Conservation (phyloP, 1,139 yeast genomes). For the Saccharomyces pastorianus region DNA sequence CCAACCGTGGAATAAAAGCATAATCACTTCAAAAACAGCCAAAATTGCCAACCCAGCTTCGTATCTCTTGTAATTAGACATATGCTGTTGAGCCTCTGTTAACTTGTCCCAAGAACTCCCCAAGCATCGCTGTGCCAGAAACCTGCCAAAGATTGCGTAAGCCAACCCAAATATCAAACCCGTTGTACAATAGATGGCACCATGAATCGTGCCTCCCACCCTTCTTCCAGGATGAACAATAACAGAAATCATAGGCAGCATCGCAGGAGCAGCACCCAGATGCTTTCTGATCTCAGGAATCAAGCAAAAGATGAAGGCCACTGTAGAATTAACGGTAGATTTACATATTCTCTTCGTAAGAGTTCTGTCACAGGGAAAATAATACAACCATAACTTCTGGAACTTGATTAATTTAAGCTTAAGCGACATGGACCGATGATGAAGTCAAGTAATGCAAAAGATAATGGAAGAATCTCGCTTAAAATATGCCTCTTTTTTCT, state of each 20-base stretch:
- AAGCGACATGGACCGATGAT: background rate
- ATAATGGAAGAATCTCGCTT: background rate
- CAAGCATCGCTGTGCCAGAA: constrained; percentile 35
- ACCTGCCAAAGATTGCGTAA: constrained; percentile 37
- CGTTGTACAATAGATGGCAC: constrained; percentile 34
- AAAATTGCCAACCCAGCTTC: constrained; percentile 38
- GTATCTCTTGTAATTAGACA: constrained; percentile 26
- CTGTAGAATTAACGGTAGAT: constrained; percentile 34
- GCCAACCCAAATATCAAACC: constrained; percentile 40
- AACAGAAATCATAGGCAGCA: constrained; percentile 39
- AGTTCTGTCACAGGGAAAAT: constrained; percentile 26
- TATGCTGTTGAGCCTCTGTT: constrained; percentile 27
- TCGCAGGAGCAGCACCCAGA: constrained; percentile 38
- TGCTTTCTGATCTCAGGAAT: constrained; percentile 32
- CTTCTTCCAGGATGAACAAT: constrained; percentile 44
- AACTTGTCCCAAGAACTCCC: constrained; percentile 24
- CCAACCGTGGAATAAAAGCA: constrained; percentile 43
- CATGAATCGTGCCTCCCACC: constrained; percentile 41
- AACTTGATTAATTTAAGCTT: background rate
- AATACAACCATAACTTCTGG: constrained; percentile 11
- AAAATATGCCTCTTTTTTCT: too few species aligned
- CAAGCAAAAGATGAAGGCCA: constrained; percentile 36
- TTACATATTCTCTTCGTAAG: constrained; percentile 35
- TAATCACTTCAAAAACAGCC: constrained; percentile 38
- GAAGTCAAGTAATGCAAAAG: background rate